Conservation (phyloP, 2,329 filamentous ascomycete species). For the Sporothrix luriei region DNA sequence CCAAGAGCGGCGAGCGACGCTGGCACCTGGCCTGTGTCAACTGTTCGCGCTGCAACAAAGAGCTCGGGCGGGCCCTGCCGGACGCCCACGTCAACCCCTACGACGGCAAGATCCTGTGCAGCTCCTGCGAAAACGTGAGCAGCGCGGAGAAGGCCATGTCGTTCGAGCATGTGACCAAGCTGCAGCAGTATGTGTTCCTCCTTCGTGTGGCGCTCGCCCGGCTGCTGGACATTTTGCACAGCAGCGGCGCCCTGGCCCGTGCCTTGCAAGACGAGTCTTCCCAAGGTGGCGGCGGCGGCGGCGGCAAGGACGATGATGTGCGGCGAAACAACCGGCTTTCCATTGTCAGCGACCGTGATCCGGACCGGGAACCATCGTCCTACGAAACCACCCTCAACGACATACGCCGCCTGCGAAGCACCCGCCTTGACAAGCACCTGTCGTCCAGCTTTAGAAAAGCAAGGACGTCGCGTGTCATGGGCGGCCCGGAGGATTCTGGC, state of each 20-base stretch:
- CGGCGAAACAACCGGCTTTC: conserved; percentile 60
- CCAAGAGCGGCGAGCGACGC: conserved; percentile 70
- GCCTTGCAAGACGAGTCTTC: conserved; percentile 5
- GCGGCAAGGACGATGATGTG: conserved; percentile 50
- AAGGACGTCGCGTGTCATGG: conserved; percentile 87
- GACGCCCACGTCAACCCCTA: conserved; percentile 71
- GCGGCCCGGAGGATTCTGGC: conserved; percentile 72
- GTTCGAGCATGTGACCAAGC: conserved; percentile 76
- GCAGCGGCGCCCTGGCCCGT: conserved; percentile 76
- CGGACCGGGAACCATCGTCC: conserved; percentile 70
- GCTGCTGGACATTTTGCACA: conserved; percentile 82
- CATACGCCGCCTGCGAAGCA: conserved; percentile 87
- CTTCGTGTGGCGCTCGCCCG: conserved; percentile 88
- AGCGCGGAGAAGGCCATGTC: conserved; percentile 53
- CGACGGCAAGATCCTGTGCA: conserved; percentile 72
- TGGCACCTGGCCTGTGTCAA: conserved; percentile 84
- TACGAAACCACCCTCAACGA: conserved; percentile 97
- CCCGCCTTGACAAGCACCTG: conserved; percentile 88
- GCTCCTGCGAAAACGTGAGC: conserved; percentile 59
- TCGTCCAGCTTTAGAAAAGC: conserved; percentile 92
- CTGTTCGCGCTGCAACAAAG: conserved; percentile 66
- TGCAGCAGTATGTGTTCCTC: conserved; percentile 93
- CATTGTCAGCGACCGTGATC: conserved; percentile 54
- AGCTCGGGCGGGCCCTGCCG: conserved; percentile 68
- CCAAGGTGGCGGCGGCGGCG: not conserved